Base-by-base conservation (phyloP, 805 yeast genomes). In the Ogataea salicorniae region DNA sequence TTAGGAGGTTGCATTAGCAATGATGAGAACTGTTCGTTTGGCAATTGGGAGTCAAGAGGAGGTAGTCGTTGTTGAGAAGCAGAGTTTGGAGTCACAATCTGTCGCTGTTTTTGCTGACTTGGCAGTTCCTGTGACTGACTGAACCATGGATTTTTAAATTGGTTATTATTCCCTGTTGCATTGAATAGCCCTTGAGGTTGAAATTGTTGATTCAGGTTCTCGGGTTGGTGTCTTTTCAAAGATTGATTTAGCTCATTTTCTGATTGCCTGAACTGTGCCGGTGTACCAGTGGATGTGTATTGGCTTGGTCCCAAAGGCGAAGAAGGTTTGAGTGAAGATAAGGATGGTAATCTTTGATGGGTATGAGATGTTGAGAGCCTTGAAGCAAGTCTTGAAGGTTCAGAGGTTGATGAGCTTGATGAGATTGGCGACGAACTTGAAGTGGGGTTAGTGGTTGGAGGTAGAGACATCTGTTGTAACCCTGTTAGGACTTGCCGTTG, bases 91-190 rank as follows among this genome's bases (percentile, higher is more conserved):
- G 31, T 26, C 31, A 26, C 31, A 9, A 26, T 26, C 5, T 8
- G 31, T 9, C 3, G 41, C 41, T 16, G 46, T 18, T 2, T 38
- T 14, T 34, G 39, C 34, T 17, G 43, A 48, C 22, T 42, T 26
- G 31, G 6, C 6, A 26, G 40, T 20, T 42, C 43, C 18, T 47
- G 46, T 14, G 47, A 46, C 18, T 40, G 35, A 43, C 14, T 34
- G 22, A 40, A 48, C 61, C 61, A 57, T 2, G 61, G 60, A 35
- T 56, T 57, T 46, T 52, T 50, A 34, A 57, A 53, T 35, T 53
- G 57, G 36, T 39, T 39, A 16, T 42, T 29, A 49, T 33, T 11
- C 41, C 17, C 17, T 37, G 48, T 9, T 15, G 46, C 34, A 13
- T 40, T 20, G 23, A 36, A 20, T 20, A 44, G 5, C 15, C 42